Percentiles rank a stretch among this genome's conserved stretches.
Conservation (phyloP, 2,329 filamentous ascomycete species). For the Diplodia corticola region DNA sequence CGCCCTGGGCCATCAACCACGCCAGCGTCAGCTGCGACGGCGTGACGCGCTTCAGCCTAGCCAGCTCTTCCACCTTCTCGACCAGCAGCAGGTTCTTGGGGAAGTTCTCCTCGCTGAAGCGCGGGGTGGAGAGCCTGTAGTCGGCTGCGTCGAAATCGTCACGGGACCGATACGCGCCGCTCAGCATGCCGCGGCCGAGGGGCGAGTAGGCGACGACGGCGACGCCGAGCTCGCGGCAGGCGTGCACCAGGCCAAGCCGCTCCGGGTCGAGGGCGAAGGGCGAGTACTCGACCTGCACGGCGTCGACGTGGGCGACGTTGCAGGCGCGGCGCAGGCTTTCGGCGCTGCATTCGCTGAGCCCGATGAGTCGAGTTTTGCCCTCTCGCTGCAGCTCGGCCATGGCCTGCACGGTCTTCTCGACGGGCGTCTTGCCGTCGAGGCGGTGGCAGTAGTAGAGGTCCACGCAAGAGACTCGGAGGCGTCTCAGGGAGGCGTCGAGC, state of each 20-base stretch:
- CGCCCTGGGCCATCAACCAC: conserved; percentile 43
- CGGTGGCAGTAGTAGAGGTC: conserved; percentile 50
- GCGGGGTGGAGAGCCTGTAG: conserved; percentile 41
- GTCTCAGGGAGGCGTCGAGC: conserved; percentile 40
- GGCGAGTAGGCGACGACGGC: conserved; percentile 43
- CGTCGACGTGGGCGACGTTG: conserved; percentile 49
- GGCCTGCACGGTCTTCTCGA: conserved; percentile 51
- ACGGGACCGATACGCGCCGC: conserved; percentile 30
- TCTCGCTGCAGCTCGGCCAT: conserved; percentile 44
- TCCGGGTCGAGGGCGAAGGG: conserved; percentile 48
- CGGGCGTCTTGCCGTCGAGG: conserved; percentile 46
- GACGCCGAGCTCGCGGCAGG: conserved; percentile 48
- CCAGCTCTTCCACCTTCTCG: conserved; percentile 33
- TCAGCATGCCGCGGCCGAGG: conserved; percentile 36
- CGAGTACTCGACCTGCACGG: conserved; percentile 55
- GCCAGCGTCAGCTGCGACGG: conserved; percentile 56
- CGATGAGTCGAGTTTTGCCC: conserved; percentile 54
- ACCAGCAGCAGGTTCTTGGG: conserved; percentile 40
- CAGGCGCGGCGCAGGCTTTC: conserved; percentile 51
- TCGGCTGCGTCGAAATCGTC: conserved; percentile 48
- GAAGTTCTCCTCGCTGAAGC: conserved; percentile 46
- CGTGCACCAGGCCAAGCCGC: conserved; percentile 35
- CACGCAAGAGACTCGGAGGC: conserved; percentile 42
- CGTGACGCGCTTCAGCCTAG: conserved; percentile 54
- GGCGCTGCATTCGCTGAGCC: conserved; percentile 49